Evolutionary conservation across 257 asterid genomes (phyloP).

Genomic region (Craterostigma plantagineum): DNA sequence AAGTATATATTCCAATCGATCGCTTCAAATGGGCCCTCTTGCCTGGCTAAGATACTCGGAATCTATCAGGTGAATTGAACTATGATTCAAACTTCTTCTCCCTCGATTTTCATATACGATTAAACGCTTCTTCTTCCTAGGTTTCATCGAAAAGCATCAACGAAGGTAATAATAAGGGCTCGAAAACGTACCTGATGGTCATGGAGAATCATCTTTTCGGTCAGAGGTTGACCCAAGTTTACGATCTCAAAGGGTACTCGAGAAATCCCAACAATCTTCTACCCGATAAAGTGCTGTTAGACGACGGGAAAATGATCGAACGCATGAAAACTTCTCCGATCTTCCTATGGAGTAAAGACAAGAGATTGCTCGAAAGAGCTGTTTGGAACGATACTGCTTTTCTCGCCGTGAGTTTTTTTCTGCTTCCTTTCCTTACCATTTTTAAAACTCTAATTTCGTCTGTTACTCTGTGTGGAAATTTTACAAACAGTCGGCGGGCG

Average conservation of each 20-base stretch:
- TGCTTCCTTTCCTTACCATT: background rate
- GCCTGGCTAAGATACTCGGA: conserved; percentile 74
- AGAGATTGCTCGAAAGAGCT: conserved; percentile 54
- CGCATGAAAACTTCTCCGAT: too few relatives aligned
- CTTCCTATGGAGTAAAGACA: conserved; percentile 53
- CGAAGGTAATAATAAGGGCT: conserved; percentile 40
- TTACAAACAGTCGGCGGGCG: conserved; percentile 40
- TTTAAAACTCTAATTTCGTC: too few relatives aligned
- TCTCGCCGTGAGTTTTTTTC: conserved; percentile 30
- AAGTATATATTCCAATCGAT: conserved; percentile 48
- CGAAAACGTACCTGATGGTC: conserved; percentile 55
- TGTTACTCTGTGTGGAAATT: too few relatives aligned
- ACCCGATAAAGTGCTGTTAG: conserved; percentile 48
- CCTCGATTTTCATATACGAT: too few relatives aligned
- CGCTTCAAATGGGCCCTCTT: conserved; percentile 46
- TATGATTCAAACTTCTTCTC: too few relatives aligned
- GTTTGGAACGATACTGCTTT: conserved; percentile 73
- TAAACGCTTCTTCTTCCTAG: too few relatives aligned
- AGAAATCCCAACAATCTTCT: conserved; percentile 42
- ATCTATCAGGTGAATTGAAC: conserved; percentile 67
- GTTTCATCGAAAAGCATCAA: too few relatives aligned
- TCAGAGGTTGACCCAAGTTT: conserved; percentile 33
- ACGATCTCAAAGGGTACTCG: conserved; percentile 64
- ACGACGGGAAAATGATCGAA: conserved; percentile 28
- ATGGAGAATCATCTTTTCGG: conserved; percentile 64